Evolutionary conservation across 2,329 filamentous ascomycete species (phyloP).

Genomic region (Pseudopithomyces maydicus): DNA sequence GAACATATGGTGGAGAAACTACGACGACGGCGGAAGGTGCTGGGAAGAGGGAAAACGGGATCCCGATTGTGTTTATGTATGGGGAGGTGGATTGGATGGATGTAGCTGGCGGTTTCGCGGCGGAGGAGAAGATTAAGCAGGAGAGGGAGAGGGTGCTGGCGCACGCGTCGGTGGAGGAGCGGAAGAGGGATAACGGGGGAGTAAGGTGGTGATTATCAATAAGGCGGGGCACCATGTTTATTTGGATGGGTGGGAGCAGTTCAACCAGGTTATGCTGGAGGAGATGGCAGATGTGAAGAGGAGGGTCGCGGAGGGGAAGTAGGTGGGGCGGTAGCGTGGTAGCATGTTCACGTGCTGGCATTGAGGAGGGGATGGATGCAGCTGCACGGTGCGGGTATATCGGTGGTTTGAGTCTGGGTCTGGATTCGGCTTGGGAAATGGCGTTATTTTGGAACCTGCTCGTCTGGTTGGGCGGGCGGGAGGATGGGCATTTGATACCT

Average conservation of each 20-base stretch:
- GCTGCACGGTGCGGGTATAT: too few species aligned
- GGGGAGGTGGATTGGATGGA: slow-evolving; percentile 99
- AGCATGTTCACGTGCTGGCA: too few species aligned
- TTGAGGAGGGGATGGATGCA: too few species aligned
- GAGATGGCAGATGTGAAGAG: slow-evolving; percentile 69
- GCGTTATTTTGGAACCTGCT: too few species aligned
- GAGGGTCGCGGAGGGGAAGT: slow-evolving; percentile 33
- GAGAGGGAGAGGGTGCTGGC: slow-evolving; percentile 65
- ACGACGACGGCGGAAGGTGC: too few species aligned
- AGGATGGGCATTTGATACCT: neutral
- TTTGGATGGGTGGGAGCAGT: slow-evolving; percentile 71
- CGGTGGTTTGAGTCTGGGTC: too few species aligned
- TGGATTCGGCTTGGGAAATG: too few species aligned
- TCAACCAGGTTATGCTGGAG: slow-evolving; percentile 67
- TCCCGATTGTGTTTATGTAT: slow-evolving; percentile 92
- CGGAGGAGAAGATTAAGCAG: slow-evolving; percentile 77
- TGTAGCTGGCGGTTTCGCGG: slow-evolving; percentile 78
- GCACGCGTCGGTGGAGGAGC: slow-evolving; percentile 70
- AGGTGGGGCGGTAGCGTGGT: neutral
- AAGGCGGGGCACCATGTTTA: slow-evolving; percentile 76
- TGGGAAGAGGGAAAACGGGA: slow-evolving; percentile 65
- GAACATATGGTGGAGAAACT: too few species aligned
- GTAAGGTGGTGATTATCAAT: slow-evolving; percentile 79
- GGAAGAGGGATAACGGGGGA: slow-evolving; percentile 75
- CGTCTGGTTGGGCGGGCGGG: too few species aligned